phyloP scores from a whole-genome alignment of 2,329 filamentous ascomycete species.

The Cyphellophora europaea region DNA sequence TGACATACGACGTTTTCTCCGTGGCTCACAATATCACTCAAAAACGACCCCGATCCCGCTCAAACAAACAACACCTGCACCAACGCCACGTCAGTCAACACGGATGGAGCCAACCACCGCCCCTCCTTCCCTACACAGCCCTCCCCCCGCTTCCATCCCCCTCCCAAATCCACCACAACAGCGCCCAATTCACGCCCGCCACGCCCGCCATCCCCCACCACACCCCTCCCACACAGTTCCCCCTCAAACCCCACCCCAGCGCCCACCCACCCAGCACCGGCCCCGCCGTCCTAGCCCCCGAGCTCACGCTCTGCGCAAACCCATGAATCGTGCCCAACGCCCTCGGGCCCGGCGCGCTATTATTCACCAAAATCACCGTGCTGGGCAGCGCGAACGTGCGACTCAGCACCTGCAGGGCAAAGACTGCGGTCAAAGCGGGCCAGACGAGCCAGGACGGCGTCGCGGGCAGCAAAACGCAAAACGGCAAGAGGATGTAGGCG shows the following conservation, averaged over 20 bases:
- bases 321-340: constrained; percentile 52
- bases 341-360: constrained; percentile 46
- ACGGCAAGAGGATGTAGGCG: constrained; percentile 61
- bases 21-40: no score
- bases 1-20: no score
- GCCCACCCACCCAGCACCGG: constrained; percentile 47
- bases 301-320: constrained; percentile 46
- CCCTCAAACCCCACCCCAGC: constrained; percentile 42
- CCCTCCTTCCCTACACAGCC: no score
- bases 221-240: constrained; percentile 45
- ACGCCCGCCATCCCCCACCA: constrained; percentile 51
- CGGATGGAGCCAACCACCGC: no score
- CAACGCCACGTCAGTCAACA: no score
- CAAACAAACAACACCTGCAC: no score
- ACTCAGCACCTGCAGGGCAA: constrained; percentile 61
- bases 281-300: constrained; percentile 45
- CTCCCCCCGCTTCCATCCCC: constrained; percentile 28
- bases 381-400: constrained; percentile 59
- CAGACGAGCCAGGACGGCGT: constrained; percentile 45
- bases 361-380: constrained; percentile 51
- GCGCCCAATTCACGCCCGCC: constrained; percentile 46
- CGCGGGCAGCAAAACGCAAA: constrained; percentile 59
- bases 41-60: no score
- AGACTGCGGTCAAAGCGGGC: constrained; percentile 53
- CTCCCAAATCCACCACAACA: constrained; percentile 55